Conservation (phyloP, 495 filamentous ascomycete genomes). For the Ramalina peruviana region DNA sequence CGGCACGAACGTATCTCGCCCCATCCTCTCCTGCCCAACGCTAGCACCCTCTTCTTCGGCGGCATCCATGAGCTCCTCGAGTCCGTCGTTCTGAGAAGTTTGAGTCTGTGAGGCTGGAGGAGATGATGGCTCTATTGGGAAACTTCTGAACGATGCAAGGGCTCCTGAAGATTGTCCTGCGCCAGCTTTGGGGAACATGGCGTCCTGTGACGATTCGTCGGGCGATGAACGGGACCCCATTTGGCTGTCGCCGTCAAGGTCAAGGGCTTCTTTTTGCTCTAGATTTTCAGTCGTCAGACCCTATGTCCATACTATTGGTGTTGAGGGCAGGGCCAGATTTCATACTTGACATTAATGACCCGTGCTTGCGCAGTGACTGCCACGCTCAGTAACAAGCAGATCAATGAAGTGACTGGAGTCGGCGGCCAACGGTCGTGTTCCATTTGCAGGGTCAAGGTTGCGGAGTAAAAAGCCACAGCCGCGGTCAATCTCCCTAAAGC, state of each 20-base stretch:
- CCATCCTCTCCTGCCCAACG: slow-evolving; percentile 12
- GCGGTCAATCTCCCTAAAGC: too few relatives aligned
- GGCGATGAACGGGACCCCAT: slow-evolving; percentile 43
- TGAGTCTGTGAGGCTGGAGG: slow-evolving; percentile 37
- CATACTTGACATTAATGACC: too few relatives aligned
- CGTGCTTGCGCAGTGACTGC: too few relatives aligned
- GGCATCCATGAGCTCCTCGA: slow-evolving; percentile 5
- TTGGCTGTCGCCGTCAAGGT: slow-evolving; percentile 42
- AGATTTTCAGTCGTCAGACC: too few relatives aligned
- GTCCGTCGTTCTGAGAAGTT: slow-evolving; percentile 12
- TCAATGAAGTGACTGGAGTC: too few relatives aligned
- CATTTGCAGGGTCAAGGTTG: too few relatives aligned
- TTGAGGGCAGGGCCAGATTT: too few relatives aligned
- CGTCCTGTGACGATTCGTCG: slow-evolving; percentile 24
- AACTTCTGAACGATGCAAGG: not conserved
- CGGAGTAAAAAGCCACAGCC: too few relatives aligned
- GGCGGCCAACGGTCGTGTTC: too few relatives aligned
- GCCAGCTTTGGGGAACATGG: slow-evolving; percentile 21
- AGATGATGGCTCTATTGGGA: slow-evolving; percentile 15
- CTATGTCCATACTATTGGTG: too few relatives aligned
- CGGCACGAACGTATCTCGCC: slow-evolving; percentile 8
- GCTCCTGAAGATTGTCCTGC: slow-evolving; percentile 9
- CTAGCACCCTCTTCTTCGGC: not conserved
- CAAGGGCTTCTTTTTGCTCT: slow-evolving; percentile 6
- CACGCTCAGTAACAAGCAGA: too few relatives aligned